Conservation (phyloP, 768 basidiomycete genomes). For the Hemileccinum impolitum region DNA sequence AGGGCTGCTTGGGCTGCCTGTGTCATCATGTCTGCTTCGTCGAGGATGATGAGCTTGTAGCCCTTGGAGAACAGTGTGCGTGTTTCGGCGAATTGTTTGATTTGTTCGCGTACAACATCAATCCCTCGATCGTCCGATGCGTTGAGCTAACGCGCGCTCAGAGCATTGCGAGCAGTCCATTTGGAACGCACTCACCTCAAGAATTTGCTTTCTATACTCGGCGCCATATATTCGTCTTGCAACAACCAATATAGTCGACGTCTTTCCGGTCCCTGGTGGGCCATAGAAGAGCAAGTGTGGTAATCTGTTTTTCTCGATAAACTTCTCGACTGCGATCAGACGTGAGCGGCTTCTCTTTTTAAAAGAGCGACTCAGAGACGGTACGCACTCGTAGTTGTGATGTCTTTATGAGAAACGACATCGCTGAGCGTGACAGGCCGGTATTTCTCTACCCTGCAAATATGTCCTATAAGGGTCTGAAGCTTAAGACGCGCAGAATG, state of each 20-base stretch:
- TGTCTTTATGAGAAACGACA: slow-evolving; percentile 95
- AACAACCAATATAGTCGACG: slow-evolving; percentile 93
- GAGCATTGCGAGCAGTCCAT: neutral
- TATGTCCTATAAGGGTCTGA: neutral
- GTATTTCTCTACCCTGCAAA: slow-evolving; percentile 93
- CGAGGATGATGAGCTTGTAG: slow-evolving; percentile 96
- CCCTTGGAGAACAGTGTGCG: slow-evolving; percentile 88
- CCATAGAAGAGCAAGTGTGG: slow-evolving; percentile 98
- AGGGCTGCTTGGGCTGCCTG: slow-evolving; percentile 95
- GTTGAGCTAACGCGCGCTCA: slow-evolving; percentile 63
- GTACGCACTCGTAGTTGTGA: slow-evolving; percentile 80
- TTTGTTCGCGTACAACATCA: slow-evolving; percentile 97
- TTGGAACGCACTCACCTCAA: slow-evolving; percentile 60
- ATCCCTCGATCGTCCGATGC: slow-evolving; percentile 99
- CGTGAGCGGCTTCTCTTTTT: neutral
- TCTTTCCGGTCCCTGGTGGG: slow-evolving; percentile 98
- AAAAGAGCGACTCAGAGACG: too few relatives aligned
- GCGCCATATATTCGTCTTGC: slow-evolving; percentile 91
- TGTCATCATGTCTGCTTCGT: slow-evolving; percentile 99
- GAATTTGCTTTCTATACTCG: slow-evolving; percentile 85
- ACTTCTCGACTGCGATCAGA: slow-evolving; percentile 75
- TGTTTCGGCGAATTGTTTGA: slow-evolving; percentile 97
- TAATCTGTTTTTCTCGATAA: slow-evolving; percentile 90
- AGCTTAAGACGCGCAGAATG: neutral
- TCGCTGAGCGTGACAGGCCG: slow-evolving; percentile 87